A percentile compares a stretch with the other conserved stretches of the same genome.
These are phyloP conservation scores for Annona squamosa DNA, from an alignment of 164 flowering plant genomes.

Conservation along the genomic window DNA sequence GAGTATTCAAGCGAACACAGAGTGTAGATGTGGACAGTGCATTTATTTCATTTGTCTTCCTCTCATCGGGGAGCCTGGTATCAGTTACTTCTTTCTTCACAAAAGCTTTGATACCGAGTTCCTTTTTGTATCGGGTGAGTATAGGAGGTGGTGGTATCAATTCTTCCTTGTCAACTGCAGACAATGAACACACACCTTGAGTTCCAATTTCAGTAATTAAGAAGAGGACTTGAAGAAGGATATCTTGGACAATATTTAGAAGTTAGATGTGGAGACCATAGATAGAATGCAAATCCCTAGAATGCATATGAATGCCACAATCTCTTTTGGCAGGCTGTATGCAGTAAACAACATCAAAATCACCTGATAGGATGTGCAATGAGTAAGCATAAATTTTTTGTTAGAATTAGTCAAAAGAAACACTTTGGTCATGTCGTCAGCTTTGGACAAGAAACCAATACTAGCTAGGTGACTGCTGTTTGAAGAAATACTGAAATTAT, in stretches of 20 bases:
- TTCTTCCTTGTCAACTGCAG: conserved; percentile 83
- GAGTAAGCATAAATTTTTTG: neutral
- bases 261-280: neutral
- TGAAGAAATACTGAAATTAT: neutral
- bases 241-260: neutral
- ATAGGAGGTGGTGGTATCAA: conserved; percentile 86
- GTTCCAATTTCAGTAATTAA: neutral
- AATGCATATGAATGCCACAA: neutral
- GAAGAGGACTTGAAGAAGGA: neutral
- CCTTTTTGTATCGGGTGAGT: conserved; percentile 83
- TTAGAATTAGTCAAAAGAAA: neutral
- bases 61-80: conserved; percentile 63
- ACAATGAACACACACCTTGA: neutral
- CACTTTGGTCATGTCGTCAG: neutral
- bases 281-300: neutral
- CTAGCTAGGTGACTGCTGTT: neutral
- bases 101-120: conserved; percentile 86
- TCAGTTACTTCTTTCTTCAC: conserved; percentile 82
- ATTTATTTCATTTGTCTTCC: conserved; percentile 58
- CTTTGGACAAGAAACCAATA: neutral
- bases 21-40: conserved; percentile 66
- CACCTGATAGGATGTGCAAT: neutral
- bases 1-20: conserved; percentile 84
- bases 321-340: neutral
- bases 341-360: neutral